Conservation (phyloP, 2,329 filamentous ascomycete genomes). For the Colletotrichum destructivum region DNA sequence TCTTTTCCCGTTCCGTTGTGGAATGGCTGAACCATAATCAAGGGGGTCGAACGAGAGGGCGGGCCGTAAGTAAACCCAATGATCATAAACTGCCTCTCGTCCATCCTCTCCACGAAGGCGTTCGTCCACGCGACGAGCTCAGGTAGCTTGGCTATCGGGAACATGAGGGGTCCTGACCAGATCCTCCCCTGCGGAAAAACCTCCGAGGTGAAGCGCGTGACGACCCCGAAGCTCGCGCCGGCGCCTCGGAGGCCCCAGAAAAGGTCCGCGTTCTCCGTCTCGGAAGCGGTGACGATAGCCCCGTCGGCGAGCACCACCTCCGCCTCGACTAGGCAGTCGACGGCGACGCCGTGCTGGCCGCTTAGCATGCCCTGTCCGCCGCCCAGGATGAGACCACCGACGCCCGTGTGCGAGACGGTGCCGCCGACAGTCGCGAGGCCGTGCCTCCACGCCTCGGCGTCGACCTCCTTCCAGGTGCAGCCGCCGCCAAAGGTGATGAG, state of each 20-base stretch:
- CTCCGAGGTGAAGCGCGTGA: slow-evolving; percentile 56
- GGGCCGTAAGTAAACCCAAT: slow-evolving; percentile 45
- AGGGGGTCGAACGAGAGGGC: slow-evolving; percentile 48
- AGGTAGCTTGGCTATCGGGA: slow-evolving; percentile 47
- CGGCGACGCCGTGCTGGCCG: slow-evolving; percentile 65
- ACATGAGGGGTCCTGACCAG: slow-evolving; percentile 50
- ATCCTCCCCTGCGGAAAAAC: slow-evolving; percentile 51
- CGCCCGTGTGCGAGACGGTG: slow-evolving; percentile 74
- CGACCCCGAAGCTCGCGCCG: slow-evolving; percentile 60
- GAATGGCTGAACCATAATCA: slow-evolving; percentile 49
- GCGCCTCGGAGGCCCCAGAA: slow-evolving; percentile 60
- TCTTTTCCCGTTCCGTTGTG: slow-evolving; percentile 56
- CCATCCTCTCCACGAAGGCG: slow-evolving; percentile 49
- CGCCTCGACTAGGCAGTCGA: slow-evolving; percentile 58
- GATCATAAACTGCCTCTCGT: slow-evolving; percentile 41
- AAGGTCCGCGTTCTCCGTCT: slow-evolving; percentile 58
- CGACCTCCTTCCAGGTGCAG: slow-evolving; percentile 68
- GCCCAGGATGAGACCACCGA: slow-evolving; percentile 71
- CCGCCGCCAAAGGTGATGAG: slow-evolving; percentile 52
- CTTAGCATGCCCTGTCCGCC: slow-evolving; percentile 73
- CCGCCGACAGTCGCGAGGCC: slow-evolving; percentile 73
- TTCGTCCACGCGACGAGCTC: slow-evolving; percentile 47
- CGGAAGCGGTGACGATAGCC: slow-evolving; percentile 55
- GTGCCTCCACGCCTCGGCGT: slow-evolving; percentile 63
- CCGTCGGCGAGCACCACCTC: slow-evolving; percentile 58